Conservation (phyloP, 345 rosid genomes). For the Sapria himalayana region DNA sequence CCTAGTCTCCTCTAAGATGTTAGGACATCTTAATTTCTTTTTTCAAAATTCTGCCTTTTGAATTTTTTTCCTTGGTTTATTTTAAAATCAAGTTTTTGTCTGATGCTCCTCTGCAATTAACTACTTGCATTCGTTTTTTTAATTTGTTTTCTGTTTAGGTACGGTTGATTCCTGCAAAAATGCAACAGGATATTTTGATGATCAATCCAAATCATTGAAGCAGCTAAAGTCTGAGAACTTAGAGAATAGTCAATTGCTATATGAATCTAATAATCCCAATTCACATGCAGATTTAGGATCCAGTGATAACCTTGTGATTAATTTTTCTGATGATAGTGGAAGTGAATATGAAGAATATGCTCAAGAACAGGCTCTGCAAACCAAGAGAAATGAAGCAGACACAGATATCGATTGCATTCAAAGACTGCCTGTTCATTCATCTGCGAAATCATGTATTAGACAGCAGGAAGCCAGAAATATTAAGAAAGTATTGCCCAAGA, state of each 20-base stretch:
- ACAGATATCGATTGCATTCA: constrained; percentile 11
- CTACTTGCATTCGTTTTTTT: no score
- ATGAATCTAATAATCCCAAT: constrained; percentile 19
- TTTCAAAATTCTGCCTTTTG: no score
- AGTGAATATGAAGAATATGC: constrained; percentile 42
- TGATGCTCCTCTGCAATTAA: no score
- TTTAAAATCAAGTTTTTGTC: no score
- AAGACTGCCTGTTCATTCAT: constrained; percentile 14
- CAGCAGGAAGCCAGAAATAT: constrained; percentile 14
- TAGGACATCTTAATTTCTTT: no score
- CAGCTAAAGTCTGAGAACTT: constrained; percentile 10
- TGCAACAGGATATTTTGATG: constrained; percentile 1
- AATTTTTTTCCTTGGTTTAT: no score
- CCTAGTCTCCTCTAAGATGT: no score
- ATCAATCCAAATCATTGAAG: background rate
- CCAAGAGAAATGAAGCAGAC: constrained; percentile 13
- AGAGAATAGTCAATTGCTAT: constrained; percentile 22
- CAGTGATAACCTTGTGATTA: constrained; percentile 53
- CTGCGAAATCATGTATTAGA: constrained; percentile 14
- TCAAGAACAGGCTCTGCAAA: constrained; percentile 11
- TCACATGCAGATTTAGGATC: constrained; percentile 18
- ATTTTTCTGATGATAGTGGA: constrained; percentile 69
- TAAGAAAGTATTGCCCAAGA: constrained; percentile 21
- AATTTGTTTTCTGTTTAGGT: constrained; percentile 7
- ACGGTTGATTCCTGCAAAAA: constrained; percentile 3